These are phyloP conservation scores for Pichia insulana DNA, from an alignment of 805 yeast genomes.

Conservation along the genomic window DNA sequence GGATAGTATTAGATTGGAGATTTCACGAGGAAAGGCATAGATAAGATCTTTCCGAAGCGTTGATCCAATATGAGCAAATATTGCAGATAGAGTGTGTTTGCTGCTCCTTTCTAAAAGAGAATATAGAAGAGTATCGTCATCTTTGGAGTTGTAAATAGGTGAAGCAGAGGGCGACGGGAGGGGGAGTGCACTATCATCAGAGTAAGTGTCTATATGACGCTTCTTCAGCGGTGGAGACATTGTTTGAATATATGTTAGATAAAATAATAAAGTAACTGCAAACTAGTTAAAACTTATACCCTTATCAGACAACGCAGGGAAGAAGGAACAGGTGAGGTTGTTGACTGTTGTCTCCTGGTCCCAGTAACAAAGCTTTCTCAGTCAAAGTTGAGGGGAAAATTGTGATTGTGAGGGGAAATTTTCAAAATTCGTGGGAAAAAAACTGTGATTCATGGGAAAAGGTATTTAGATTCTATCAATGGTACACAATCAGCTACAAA, in stretches of 20 bases:
- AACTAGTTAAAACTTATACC: too few species aligned
- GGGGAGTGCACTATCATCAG: constrained; percentile 29
- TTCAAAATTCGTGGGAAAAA: too few species aligned
- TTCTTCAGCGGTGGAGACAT: background rate
- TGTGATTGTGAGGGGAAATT: too few species aligned
- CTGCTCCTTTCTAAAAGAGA: background rate
- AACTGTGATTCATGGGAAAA: too few species aligned
- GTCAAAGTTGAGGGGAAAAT: too few species aligned
- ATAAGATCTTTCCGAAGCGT: constrained; percentile 69
- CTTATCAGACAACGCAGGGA: too few species aligned
- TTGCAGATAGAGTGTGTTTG: constrained; percentile 43
- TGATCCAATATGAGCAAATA: constrained; percentile 41
- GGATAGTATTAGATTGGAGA: constrained; percentile 51
- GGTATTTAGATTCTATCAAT: too few species aligned
- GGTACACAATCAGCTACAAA: background rate
- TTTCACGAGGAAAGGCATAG: constrained; percentile 63
- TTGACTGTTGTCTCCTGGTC: too few species aligned
- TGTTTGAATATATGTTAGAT: background rate
- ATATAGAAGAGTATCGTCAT: background rate
- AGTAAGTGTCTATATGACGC: background rate
- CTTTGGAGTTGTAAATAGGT: constrained; percentile 31
- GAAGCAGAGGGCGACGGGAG: constrained; percentile 64
- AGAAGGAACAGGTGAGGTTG: too few species aligned
- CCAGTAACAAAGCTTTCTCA: too few species aligned
- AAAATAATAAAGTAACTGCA: background rate